Evolutionary conservation across 1,284 basidiomycete genomes (phyloP), one percentile per base, ranked within the genome.

Genomic region (Ceratobasidium sp.): DNA sequence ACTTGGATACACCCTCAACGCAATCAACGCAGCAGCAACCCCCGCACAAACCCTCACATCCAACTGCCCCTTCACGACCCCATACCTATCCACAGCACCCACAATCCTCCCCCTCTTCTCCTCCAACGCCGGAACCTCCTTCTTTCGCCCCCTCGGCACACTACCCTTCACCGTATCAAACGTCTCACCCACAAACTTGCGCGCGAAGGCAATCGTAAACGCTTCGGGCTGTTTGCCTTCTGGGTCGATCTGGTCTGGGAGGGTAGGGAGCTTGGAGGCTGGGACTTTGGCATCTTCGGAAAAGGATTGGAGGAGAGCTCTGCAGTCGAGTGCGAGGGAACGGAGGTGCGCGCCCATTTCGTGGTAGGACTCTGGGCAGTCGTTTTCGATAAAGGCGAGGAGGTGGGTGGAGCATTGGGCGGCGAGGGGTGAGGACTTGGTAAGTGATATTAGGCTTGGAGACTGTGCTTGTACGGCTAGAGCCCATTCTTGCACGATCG

Each of bases 401-500:
- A 93, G 90, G 79, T 88, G 89, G 24, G 84, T 78, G 64, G 90
- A 90, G 64, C 97, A 84, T 73, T 91, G 89, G 72, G 86, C 84
- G 0, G 92, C 93, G 63, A 93, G 85, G 3, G 86, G 81, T 19
- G 89, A 91, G 24, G 78, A 64, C 54, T 76, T 51, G 41, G 79
- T 79, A n/a, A 79, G 76, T 29, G 77, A 75, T 24, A 50, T 54
- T 29, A 50, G 59, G 53, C 65, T 51, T 29, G 69, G 29, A 48
- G 63, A 36, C 54, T 44, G 48, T 5, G 56, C 75, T 45, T 50
- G 47, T 41, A 41, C 36, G 44, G 75, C 60, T 48, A 64, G 53
- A 6, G 96, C 94, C 98, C 97, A 99, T 84, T 99, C 95, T 82
- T 98, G 95, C 1, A 96, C 84, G 78, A 99, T 88, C 45, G 95